These are phyloP conservation scores for Metarhizium sp. DNA, from an alignment of 2,329 filamentous ascomycete genomes.

Conservation along the genomic window DNA sequence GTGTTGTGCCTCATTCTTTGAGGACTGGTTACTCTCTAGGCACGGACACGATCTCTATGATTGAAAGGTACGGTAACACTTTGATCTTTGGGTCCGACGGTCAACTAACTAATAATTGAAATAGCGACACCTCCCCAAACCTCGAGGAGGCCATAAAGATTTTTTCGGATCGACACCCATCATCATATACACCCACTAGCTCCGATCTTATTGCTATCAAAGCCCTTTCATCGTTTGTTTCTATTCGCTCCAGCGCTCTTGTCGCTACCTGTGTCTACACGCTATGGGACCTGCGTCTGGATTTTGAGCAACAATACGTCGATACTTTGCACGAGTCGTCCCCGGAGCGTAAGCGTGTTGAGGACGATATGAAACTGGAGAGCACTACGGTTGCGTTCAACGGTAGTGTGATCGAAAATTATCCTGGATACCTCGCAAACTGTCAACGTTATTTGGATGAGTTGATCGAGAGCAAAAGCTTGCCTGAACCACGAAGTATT, in stretches of 20 bases:
- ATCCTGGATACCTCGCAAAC: slow-evolving; percentile 54
- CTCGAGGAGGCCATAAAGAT: slow-evolving; percentile 34
- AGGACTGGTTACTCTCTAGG: slow-evolving; percentile 45
- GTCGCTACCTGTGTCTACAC: slow-evolving; percentile 50
- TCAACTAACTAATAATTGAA: background rate
- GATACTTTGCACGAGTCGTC: slow-evolving; percentile 21
- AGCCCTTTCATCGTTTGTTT: slow-evolving; percentile 43
- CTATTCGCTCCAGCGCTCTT: slow-evolving; percentile 48
- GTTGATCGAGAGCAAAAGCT: slow-evolving; percentile 33
- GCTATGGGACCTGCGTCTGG: slow-evolving; percentile 47
- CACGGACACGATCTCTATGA: slow-evolving; percentile 49
- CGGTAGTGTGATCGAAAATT: slow-evolving; percentile 71
- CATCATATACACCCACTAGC: slow-evolving; percentile 26
- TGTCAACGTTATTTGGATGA: slow-evolving; percentile 57
- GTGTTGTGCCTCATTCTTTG: slow-evolving; percentile 45
- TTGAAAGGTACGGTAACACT: slow-evolving; percentile 40
- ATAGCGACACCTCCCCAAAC: slow-evolving; percentile 34
- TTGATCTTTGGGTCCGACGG: background rate
- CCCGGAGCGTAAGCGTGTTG: slow-evolving; percentile 32
- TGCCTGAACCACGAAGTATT: slow-evolving; percentile 34
- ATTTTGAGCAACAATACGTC: slow-evolving; percentile 31
- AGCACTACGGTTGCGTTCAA: slow-evolving; percentile 64
- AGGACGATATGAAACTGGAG: slow-evolving; percentile 37
- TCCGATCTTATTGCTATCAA: slow-evolving; percentile 44
- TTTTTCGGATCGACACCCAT: slow-evolving; percentile 43